Evolutionary conservation across 1,139 yeast species (phyloP).

Genomic region (Hyphopichia fennica): DNA sequence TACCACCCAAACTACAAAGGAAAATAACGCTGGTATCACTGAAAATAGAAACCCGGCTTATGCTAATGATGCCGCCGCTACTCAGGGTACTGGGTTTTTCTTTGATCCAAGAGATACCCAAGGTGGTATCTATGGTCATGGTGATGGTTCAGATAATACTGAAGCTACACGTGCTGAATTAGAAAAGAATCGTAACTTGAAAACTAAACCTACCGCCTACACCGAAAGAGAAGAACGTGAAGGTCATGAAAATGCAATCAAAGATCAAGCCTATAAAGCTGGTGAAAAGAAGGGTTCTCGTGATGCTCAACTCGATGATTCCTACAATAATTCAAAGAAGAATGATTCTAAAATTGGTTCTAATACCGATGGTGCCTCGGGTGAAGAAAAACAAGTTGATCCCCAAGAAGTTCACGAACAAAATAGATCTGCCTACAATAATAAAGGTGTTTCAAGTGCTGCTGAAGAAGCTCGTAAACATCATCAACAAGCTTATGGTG

Average conservation of each 20-base stretch:
- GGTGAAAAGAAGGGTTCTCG: conserved; percentile 15
- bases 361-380: conserved; percentile 1
- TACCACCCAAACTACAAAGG: conserved; percentile 6
- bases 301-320: conserved; percentile 8
- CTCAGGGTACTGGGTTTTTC: conserved; percentile 31
- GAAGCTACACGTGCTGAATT: conserved; percentile 32
- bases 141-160: conserved; percentile 6
- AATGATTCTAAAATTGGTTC: conserved; percentile 6
- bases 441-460: conserved; percentile 22
- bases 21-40: conserved; percentile 6
- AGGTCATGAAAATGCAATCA: conserved; percentile 13
- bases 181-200: conserved; percentile 22
- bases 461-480: conserved; percentile 9
- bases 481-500: conserved; percentile 5
- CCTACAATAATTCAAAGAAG: background rate
- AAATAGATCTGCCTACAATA: conserved; percentile 33
- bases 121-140: conserved; percentile 26
- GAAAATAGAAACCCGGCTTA: conserved; percentile 26
- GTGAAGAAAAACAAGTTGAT: conserved; percentile 12
- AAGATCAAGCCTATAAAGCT: conserved; percentile 17
- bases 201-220: conserved; percentile 32
- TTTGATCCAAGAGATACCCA: conserved; percentile 40
- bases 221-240: conserved; percentile 15
- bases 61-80: conserved; percentile 27
- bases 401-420: conserved; percentile 25